Evolutionary conservation across 202 grass and related monocot species (phyloP).

Genomic region (Alloteropsis angusta): DNA sequence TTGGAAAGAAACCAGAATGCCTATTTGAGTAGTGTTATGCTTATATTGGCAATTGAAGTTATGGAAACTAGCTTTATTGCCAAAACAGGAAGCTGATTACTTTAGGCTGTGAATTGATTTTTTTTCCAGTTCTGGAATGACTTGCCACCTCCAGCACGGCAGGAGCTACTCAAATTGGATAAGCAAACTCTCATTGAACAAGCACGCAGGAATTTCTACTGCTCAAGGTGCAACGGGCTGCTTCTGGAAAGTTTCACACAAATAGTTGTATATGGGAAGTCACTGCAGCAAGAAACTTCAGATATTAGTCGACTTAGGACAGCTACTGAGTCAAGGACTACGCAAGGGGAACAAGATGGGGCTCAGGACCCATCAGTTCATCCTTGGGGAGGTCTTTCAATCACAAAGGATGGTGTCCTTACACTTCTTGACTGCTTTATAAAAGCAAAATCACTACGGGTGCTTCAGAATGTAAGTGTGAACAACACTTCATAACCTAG

Average conservation of each 20-base stretch:
- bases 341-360: constrained; percentile 34
- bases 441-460: constrained; percentile 56
- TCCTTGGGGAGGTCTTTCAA: constrained; percentile 90
- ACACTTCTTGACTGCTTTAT: constrained; percentile 83
- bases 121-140: constrained; percentile 82
- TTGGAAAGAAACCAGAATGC: constrained; percentile 3
- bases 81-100: constrained; percentile 5
- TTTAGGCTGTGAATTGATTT: constrained; percentile 28
- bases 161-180: constrained; percentile 77
- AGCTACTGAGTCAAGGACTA: constrained; percentile 17
- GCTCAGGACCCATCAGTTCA: constrained; percentile 63
- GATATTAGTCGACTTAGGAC: constrained; percentile 23
- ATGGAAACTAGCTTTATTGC: constrained; percentile 8
- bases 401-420: constrained; percentile 79
- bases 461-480: constrained; percentile 81
- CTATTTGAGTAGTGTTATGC: neutral
- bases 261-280: constrained; percentile 64
- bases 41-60: constrained; percentile 8
- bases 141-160: constrained; percentile 53
- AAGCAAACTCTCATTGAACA: constrained; percentile 90
- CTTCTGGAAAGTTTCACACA: constrained; percentile 86
- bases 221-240: constrained; percentile 87
- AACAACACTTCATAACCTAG: neutral
- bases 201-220: constrained; percentile 90
- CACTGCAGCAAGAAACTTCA: constrained; percentile 47